Evolutionary conservation across 345 rosid species (phyloP).

Genomic region (Eucalyptus cloeziana): DNA sequence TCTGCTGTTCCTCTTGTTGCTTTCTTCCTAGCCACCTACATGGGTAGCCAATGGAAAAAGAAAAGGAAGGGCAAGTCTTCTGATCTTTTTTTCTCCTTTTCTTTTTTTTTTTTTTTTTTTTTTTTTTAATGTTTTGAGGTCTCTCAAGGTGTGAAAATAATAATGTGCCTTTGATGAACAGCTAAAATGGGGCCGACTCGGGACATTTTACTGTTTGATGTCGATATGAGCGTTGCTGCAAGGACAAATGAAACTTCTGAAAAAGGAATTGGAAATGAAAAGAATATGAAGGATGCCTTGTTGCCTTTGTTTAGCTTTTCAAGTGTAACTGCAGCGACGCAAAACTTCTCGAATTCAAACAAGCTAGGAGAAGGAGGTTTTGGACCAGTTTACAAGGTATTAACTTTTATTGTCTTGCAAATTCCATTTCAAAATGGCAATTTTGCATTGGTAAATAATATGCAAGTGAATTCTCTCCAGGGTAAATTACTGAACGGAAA

Average conservation of each 20-base stretch:
- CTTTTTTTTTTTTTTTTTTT: no score
- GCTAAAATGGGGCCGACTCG: neutral
- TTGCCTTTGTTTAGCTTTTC: no score
- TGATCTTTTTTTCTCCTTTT: neutral
- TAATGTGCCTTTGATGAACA: neutral
- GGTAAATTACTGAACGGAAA: no score
- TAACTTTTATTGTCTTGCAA: no score
- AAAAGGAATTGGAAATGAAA: neutral
- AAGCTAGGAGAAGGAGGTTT: no score
- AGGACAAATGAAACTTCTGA: accelerated
- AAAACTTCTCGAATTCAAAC: no score
- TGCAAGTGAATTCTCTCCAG: no score
- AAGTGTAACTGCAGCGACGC: no score
- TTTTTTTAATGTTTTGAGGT: neutral
- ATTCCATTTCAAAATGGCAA: no score
- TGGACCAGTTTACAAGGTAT: no score
- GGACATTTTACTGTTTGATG: neutral
- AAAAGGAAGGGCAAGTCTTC: neutral
- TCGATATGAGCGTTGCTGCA: neutral
- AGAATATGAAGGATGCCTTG: no score
- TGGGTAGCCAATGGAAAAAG: neutral
- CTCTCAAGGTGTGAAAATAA: neutral
- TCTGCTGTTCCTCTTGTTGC: neutral
- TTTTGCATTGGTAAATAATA: no score
- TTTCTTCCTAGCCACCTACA: neutral